These are phyloP conservation scores for Leucocoprinus sp. DNA, from an alignment of 768 basidiomycete species.

Conservation along the genomic window DNA sequence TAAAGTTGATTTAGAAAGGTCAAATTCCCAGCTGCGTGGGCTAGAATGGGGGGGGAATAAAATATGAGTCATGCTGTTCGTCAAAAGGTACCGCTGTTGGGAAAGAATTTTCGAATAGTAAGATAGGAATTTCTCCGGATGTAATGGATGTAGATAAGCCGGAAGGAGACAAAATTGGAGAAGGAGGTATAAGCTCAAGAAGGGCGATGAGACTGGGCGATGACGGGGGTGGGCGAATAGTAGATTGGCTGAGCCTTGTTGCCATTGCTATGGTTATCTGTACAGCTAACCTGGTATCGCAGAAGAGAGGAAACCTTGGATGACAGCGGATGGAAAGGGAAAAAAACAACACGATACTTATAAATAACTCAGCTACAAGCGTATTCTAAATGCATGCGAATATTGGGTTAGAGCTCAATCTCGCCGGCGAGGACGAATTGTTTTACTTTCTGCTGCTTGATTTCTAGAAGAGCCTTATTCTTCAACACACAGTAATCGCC, in stretches of 20 bases:
- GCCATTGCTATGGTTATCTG: constrained; percentile 10
- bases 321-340: background rate
- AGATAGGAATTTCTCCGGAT: constrained; percentile 45
- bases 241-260: constrained; percentile 1
- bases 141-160: constrained; percentile 27
- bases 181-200: constrained; percentile 32
- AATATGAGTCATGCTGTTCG: background rate
- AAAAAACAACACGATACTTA: background rate
- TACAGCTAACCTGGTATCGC: background rate
- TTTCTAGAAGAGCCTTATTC: constrained; percentile 37
- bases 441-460: constrained; percentile 26
- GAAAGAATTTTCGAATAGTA: constrained; percentile 30
- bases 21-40: constrained; percentile 8
- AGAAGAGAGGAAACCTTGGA: background rate
- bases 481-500: constrained; percentile 89
- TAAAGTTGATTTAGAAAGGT: constrained; percentile 7
- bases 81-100: constrained; percentile 9
- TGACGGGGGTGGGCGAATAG: constrained; percentile 26
- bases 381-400: background rate
- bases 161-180: constrained; percentile 36
- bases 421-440: constrained; percentile 9
- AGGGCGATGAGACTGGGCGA: constrained; percentile 33
- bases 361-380: background rate
- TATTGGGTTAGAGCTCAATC: constrained; percentile 1
- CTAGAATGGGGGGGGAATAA: background rate